phyloP scores from a whole-genome alignment of 2,329 filamentous ascomycete genomes.

The Zymoseptoria passerinii region DNA sequence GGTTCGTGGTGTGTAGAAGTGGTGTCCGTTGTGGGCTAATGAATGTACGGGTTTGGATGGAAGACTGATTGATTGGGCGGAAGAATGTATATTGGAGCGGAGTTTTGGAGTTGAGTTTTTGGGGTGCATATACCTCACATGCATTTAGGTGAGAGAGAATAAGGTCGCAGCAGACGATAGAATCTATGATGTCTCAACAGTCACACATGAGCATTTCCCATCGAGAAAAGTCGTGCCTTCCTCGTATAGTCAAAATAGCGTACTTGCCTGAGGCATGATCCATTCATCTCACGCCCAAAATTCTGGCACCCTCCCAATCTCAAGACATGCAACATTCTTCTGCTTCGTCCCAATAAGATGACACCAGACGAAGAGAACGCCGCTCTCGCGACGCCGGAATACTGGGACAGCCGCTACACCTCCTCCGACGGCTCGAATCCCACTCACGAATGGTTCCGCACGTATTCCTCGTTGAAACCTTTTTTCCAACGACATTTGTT shows the following conservation, averaged over 20 bases:
- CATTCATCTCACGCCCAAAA: background rate
- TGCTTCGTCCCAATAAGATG: background rate
- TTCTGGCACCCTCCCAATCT: background rate
- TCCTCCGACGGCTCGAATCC: constrained; percentile 31
- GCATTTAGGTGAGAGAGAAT: background rate
- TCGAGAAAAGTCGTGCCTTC: no score
- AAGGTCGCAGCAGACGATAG: background rate
- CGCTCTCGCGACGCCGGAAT: constrained; percentile 36
- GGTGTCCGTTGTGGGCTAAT: background rate
- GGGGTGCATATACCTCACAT: background rate
- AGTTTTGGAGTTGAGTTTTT: no score
- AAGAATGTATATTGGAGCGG: no score
- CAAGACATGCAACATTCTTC: no score
- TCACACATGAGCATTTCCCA: no score
- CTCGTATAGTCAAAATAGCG: no score
- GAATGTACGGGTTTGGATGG: no score
- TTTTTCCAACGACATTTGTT: constrained; percentile 43
- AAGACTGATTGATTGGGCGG: no score
- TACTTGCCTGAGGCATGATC: no score
- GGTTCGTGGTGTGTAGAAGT: constrained; percentile 12
- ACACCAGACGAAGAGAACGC: constrained; percentile 24
- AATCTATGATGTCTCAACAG: no score
- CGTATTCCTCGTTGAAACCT: constrained; percentile 40
- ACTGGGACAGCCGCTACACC: constrained; percentile 46
- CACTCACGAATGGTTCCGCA: constrained; percentile 49